Conservation (phyloP, 75 land plant species). For the Larix kaempferi region DNA sequence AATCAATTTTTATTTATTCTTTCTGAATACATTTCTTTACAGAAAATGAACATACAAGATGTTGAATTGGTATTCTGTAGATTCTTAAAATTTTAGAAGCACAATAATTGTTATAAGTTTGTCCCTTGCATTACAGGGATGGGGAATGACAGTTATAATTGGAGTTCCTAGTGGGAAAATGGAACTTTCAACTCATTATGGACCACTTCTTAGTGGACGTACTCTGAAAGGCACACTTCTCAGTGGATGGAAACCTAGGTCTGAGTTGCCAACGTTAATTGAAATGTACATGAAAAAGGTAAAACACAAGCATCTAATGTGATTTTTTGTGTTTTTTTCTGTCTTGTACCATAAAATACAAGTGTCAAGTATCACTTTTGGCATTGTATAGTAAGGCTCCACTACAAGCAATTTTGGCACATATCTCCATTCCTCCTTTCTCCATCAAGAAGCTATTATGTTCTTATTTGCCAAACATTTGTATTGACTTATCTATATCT, state of each 20-base stretch:
- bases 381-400: no score
- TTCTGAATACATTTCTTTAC: background rate
- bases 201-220: constrained; percentile 57
- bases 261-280: constrained; percentile 60
- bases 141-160: constrained; percentile 81
- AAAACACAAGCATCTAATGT: background rate
- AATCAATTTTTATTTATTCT: background rate
- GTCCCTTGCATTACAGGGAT: constrained; percentile 47
- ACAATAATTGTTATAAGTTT: background rate
- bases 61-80: background rate
- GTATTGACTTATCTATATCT: background rate
- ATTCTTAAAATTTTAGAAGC: background rate
- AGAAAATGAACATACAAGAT: background rate
- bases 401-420: no score
- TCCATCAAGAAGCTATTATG: no score
- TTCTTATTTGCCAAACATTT: background rate
- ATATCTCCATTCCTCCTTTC: no score
- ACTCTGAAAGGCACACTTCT: constrained; percentile 60
- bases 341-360: background rate
- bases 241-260: constrained; percentile 84
- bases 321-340: background rate
- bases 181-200: constrained; percentile 60
- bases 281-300: constrained; percentile 70
- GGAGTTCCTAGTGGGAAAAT: constrained; percentile 81
- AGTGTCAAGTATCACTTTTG: background rate